Evolutionary conservation across 2,329 filamentous ascomycete species (phyloP), one percentile per base, ranked within the genome.

Genomic region (Saccharata proteae): DNA sequence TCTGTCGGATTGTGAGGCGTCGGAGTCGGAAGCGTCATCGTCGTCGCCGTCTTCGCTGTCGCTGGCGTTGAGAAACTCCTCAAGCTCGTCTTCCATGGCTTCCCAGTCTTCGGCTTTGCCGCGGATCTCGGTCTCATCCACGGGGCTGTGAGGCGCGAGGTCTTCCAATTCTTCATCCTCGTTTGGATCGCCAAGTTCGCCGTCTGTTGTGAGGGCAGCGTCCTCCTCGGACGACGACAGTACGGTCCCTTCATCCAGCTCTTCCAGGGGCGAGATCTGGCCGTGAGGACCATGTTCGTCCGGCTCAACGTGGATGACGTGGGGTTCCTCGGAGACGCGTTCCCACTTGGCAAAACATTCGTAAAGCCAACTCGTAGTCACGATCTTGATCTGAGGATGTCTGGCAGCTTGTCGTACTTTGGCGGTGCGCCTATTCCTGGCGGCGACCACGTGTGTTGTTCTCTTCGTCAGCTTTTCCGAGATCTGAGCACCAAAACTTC

Each of bases 331-430:
- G 34, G 90, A 76, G 8, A 92, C 63, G 35, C 72, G 77, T 40
- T 71, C 66, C 90, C 90, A 98, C 51, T 80, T 78, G 16, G 75
- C 79, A 40, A 96, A 74, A 34, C 78, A 92, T 43, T 86, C 80
- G 18, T 77, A 69, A 17, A 98, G 73, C 90, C 90, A 98, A 45
- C 83, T 75, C 32, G 85, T 80, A 43, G 79, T 85, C 28, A 98
- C 90, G 36, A 98, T 93, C 52, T 85, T 86, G 55, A 96, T 81
- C 30, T 74, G 73, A 0, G 79, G 66, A 34, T 84, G 80, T 40
- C 77, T 74, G 10, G 81, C 77, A 0, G 90, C 90, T 54, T 86
- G 79, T 28, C 82, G 78, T 25, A 96, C 84, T 58, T 98, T 98
- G 32, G 83, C 79, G 0, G 90, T 96, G 14, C 86, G 76, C 15